Percentiles rank a stretch among this genome's conserved stretches.
phyloP scores from a whole-genome alignment of 2,329 filamentous ascomycete genomes.

The Coleophoma cylindrospora region DNA sequence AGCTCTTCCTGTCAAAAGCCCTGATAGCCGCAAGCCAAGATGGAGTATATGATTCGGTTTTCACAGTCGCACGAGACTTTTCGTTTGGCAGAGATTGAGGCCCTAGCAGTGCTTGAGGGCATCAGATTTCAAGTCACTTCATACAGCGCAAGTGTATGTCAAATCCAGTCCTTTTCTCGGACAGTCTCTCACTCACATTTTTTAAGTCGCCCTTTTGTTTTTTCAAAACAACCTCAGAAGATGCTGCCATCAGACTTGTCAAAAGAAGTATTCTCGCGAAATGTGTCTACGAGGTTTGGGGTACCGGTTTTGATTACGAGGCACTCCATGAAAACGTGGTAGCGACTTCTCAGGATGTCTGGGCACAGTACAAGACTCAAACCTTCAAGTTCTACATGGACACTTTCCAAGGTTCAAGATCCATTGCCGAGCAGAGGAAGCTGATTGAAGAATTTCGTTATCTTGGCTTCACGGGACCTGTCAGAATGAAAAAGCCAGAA shows the following conservation, averaged over 20 bases:
- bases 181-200: constrained; percentile 9
- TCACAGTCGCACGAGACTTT: constrained; percentile 90
- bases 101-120: constrained; percentile 65
- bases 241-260: constrained; percentile 62
- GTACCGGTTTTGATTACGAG: constrained; percentile 59
- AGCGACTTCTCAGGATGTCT: constrained; percentile 53
- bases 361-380: constrained; percentile 56
- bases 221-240: constrained; percentile 60
- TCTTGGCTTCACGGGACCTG: constrained; percentile 71
- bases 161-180: background rate
- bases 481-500: constrained; percentile 70
- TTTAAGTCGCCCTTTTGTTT: constrained; percentile 81
- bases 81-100: constrained; percentile 75
- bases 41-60: constrained; percentile 86
- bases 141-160: constrained; percentile 68
- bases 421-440: constrained; percentile 54
- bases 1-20: background rate
- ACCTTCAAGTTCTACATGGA: constrained; percentile 86
- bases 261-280: constrained; percentile 76
- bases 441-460: constrained; percentile 82
- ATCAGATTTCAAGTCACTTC: constrained; percentile 67
- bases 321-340: constrained; percentile 64
- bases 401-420: constrained; percentile 71
- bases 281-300: constrained; percentile 88
- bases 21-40: constrained; percentile 19